Evolutionary conservation across 495 filamentous ascomycete species (phyloP).

Genomic region (Trypethelium eluteriae): DNA sequence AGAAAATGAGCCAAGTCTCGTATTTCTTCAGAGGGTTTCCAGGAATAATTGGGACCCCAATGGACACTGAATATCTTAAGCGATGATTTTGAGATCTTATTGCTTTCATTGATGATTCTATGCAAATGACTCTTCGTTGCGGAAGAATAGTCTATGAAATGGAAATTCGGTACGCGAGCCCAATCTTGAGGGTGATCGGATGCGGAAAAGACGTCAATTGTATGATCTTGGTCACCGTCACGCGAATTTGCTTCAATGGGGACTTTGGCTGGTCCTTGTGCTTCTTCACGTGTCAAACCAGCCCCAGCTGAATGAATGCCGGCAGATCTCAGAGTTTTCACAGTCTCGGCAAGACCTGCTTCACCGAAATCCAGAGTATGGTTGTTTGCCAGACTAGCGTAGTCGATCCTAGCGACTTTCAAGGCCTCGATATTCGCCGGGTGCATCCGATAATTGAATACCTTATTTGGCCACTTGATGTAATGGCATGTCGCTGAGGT

Average conservation of each 20-base stretch:
- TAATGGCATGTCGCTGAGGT: slow-evolving; percentile 35
- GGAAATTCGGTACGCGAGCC: slow-evolving; percentile 16
- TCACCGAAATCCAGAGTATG: slow-evolving; percentile 38
- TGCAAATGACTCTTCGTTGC: slow-evolving; percentile 25
- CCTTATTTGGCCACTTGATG: slow-evolving; percentile 37
- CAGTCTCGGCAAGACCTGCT: slow-evolving; percentile 35
- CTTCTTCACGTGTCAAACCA: slow-evolving; percentile 32
- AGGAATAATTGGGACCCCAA: slow-evolving; percentile 41
- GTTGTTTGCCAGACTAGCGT: slow-evolving; percentile 39
- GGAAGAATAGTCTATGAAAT: slow-evolving; percentile 34
- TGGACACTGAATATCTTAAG: slow-evolving; percentile 40
- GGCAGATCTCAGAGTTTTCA: slow-evolving; percentile 27
- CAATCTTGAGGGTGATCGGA: slow-evolving; percentile 26
- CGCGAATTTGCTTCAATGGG: slow-evolving; percentile 12
- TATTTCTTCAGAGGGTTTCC: slow-evolving; percentile 32
- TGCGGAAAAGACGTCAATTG: slow-evolving; percentile 22
- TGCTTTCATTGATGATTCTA: slow-evolving; percentile 18
- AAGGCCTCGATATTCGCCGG: slow-evolving; percentile 36
- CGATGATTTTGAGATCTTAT: slow-evolving; percentile 13
- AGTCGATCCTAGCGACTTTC: slow-evolving; percentile 31
- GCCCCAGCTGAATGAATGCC: slow-evolving; percentile 30
- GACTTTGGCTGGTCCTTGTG: slow-evolving; percentile 30
- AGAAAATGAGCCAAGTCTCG: slow-evolving; percentile 37
- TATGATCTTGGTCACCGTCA: slow-evolving; percentile 3
- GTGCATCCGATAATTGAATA: slow-evolving; percentile 42